Evolutionary conservation across 1,284 basidiomycete species (phyloP), one percentile per base, ranked within the genome.

Genomic region (Apiotrichum sp.): DNA sequence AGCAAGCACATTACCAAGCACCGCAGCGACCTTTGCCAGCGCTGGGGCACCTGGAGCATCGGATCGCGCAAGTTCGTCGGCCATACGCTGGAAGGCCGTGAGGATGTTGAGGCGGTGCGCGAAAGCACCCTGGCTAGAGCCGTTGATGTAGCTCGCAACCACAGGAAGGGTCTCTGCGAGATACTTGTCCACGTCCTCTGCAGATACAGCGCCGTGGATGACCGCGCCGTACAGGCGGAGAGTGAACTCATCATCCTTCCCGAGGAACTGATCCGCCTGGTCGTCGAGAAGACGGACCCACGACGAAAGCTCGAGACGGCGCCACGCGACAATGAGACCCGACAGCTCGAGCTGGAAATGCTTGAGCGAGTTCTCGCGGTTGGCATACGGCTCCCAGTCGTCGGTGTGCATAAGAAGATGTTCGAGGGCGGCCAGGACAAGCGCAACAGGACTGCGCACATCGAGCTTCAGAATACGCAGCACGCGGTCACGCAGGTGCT

Each of bases 311-410:
- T 99, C 96, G 53, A 95, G 77, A 43, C 89, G 83, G 53, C 96
- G 82, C 96, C 96, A 98, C 32, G 84, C 82, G 47, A 98, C 85
- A 52, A 98, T 89, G 47, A 93, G 81, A 22, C 75, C 77, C 5
- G 83, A 87, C 34, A 97, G 76, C 10, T 79, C 79, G 33, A 84
- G 81, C 57, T 86, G 88, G 66, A 88, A 81, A 0, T 70, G 59
- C 65, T 83, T 84, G 57, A 99, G 81, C 31, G 85, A 86, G 67
- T 93, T 97, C 48, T 88, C 85, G 31, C 83, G 81, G 75, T 92
- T 93, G 10, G 95, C 87, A 66, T 89, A 98, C 65, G 86, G 86
- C 72, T 98, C 92, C 96, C 96, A 99, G 70, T 98, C 96, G 60
- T 96, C 90, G 9, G 86, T 90, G 62, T 96, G 89, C 44, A 86